These are phyloP conservation scores for Anisodus tanguticus DNA, from an alignment of 257 asterid species.

Conservation along the genomic window DNA sequence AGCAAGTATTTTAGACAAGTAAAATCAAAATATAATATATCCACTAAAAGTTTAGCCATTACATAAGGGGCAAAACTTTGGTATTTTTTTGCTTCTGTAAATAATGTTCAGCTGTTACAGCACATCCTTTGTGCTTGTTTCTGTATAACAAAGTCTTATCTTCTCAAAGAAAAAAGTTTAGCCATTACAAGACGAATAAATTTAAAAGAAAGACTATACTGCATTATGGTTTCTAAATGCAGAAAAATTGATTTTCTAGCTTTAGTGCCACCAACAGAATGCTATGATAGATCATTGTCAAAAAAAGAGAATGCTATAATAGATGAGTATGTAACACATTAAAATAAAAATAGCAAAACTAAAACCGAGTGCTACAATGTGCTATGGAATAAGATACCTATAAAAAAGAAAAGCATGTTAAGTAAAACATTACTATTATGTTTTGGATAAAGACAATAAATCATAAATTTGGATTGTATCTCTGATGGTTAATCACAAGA, in stretches of 20 bases:
- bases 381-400: neutral
- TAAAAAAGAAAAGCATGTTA: neutral
- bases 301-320: neutral
- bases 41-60: neutral
- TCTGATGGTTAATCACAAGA: neutral
- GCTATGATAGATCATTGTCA: too few relatives aligned
- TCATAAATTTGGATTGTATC: neutral
- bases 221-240: neutral
- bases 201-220: neutral
- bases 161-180: neutral
- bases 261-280: neutral
- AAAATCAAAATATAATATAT: neutral
- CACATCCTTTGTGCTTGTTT: constrained; percentile 24
- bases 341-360: neutral
- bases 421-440: neutral
- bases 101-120: constrained; percentile 13
- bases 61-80: neutral
- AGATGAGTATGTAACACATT: neutral
- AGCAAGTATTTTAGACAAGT: constrained; percentile 2
- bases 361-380: neutral
- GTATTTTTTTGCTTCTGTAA: neutral
- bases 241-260: neutral
- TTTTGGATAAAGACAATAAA: neutral
- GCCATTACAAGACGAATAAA: neutral
- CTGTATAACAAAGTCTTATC: neutral